Evolutionary conservation across 306 rosid genomes (phyloP).

Genomic region (Trifolium repens): DNA sequence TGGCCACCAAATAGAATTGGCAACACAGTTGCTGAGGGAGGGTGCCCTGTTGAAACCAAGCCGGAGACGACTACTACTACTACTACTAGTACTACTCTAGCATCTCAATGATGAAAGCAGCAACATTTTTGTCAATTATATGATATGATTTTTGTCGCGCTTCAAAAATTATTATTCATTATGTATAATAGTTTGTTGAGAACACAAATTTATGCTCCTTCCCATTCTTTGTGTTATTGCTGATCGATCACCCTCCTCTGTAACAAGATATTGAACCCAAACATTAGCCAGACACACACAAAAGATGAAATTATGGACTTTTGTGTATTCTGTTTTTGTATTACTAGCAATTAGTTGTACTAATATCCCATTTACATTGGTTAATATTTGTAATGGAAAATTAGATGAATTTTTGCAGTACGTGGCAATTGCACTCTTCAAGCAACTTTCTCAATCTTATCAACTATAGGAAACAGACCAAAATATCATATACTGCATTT

Average conservation of each 20-base stretch:
- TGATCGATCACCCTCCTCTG: neutral
- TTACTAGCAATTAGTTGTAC: neutral
- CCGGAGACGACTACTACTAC: conserved; percentile 46
- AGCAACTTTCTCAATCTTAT: neutral
- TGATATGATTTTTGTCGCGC: neutral
- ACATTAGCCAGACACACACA: neutral
- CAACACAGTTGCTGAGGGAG: conserved; percentile 62
- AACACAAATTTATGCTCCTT: neutral
- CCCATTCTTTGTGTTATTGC: neutral
- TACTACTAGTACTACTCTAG: conserved; percentile 34
- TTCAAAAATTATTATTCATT: neutral
- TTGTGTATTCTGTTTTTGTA: neutral
- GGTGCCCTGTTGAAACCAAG: conserved; percentile 65
- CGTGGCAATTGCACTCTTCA: neutral
- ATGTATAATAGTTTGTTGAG: conserved; percentile 5
- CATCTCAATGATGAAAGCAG: conserved; percentile 45
- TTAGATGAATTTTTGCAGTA: neutral
- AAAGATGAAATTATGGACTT: conserved; percentile 2
- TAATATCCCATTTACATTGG: neutral
- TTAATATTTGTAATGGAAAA: neutral
- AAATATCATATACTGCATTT: neutral
- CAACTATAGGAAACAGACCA: neutral
- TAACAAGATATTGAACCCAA: neutral
- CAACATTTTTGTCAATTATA: conserved; percentile 19
- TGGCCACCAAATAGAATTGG: conserved; percentile 96